phyloP scores from a whole-genome alignment of 371 early-diverging fungal genomes.

The Mucor velutinosus region DNA sequence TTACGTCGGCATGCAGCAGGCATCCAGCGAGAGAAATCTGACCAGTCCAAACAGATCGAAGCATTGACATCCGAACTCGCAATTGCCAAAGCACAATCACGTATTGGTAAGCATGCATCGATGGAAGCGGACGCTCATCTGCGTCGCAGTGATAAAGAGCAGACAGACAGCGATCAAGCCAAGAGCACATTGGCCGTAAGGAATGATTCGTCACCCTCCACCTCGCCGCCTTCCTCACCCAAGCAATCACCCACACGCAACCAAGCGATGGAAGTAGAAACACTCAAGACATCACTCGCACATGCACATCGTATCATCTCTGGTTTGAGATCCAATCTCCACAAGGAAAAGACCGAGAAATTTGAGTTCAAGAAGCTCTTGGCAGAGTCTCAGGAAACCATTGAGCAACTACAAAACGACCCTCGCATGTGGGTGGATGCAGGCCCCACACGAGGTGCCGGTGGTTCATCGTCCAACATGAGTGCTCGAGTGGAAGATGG shows the following conservation, averaged over 20 bases:
- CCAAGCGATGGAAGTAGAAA: constrained; percentile 50
- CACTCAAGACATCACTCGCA: constrained; percentile 43
- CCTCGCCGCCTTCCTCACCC: constrained; percentile 29
- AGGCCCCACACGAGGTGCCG: constrained; percentile 2
- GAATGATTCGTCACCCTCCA: constrained; percentile 10
- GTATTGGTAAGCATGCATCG: constrained; percentile 34
- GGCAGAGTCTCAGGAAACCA: constrained; percentile 63
- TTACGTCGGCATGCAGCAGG: constrained; percentile 62
- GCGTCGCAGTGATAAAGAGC: background rate
- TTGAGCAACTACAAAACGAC: constrained; percentile 63
- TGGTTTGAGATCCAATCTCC: constrained; percentile 43
- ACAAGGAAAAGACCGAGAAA: constrained; percentile 60
- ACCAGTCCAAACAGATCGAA: constrained; percentile 60
- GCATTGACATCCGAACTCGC: constrained; percentile 63
- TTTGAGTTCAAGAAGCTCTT: constrained; percentile 65
- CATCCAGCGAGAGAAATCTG: constrained; percentile 70
- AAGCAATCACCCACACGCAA: constrained; percentile 28
- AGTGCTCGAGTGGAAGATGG: constrained; percentile 8
- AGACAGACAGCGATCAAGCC: constrained; percentile 29
- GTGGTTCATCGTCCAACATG: constrained; percentile 1
- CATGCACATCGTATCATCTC: constrained; percentile 55
- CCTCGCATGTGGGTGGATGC: constrained; percentile 50
- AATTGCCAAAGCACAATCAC: constrained; percentile 47
- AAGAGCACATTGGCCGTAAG: constrained; percentile 21
- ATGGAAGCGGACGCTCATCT: constrained; percentile 12